Conservation (phyloP, 768 basidiomycete species). For the Phylloporus sp. region DNA sequence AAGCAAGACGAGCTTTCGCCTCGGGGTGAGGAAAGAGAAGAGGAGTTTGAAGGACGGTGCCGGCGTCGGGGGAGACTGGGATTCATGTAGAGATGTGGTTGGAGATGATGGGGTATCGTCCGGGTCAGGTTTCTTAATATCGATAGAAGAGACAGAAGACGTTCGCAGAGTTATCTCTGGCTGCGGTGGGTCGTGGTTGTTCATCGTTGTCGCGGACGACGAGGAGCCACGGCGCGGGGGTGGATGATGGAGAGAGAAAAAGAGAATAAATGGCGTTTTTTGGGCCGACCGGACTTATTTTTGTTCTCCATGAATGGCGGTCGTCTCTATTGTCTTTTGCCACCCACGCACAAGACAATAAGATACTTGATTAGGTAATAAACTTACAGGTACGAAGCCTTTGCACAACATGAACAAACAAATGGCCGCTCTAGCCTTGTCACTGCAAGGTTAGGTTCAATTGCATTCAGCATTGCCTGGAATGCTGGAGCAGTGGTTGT, state of each 20-base stretch:
- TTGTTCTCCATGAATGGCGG: conserved; percentile 18
- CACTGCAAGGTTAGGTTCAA: not conserved
- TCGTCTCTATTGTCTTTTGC: conserved; percentile 21
- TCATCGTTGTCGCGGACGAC: conserved; percentile 32
- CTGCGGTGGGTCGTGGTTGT: conserved; percentile 23
- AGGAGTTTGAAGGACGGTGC: conserved; percentile 59
- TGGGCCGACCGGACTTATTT: conserved; percentile 7
- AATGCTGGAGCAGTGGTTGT: not conserved
- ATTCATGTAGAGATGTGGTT: conserved; percentile 12
- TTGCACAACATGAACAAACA: conserved; percentile 18
- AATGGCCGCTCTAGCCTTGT: too few relatives aligned
- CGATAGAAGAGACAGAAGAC: conserved; percentile 15
- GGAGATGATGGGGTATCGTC: conserved; percentile 8
- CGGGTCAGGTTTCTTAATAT: conserved; percentile 14
- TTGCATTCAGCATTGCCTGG: too few relatives aligned
- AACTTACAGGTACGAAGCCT: conserved; percentile 12
- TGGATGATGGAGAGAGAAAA: conserved; percentile 10
- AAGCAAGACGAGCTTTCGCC: conserved; percentile 54
- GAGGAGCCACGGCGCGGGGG: conserved; percentile 16
- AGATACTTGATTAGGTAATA: conserved; percentile 11
- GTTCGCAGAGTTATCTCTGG: conserved; percentile 22
- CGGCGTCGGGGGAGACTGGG: conserved; percentile 26
- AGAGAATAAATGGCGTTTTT: conserved; percentile 1
- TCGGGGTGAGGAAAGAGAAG: conserved; percentile 59
- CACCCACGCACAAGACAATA: conserved; percentile 22